Evolutionary conservation across 2,329 filamentous ascomycete genomes (phyloP).

Genomic region (Exophiala sideris): DNA sequence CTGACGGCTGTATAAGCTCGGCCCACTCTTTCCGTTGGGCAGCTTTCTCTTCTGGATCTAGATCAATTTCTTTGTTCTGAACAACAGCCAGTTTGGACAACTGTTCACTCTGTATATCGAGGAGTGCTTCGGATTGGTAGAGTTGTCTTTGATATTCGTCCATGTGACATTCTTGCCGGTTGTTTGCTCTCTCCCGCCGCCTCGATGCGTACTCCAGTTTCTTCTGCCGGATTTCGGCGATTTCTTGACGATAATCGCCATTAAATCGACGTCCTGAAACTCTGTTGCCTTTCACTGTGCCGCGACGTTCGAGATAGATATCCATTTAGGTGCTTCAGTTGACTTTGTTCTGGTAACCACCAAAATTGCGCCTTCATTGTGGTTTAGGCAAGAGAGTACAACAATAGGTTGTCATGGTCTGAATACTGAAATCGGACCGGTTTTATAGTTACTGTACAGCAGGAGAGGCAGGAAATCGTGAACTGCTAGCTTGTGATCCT

Average conservation of each 20-base stretch:
- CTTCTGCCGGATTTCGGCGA: neutral
- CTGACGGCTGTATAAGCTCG: neutral
- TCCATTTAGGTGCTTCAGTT: neutral
- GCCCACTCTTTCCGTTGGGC: neutral
- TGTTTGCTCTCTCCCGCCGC: neutral
- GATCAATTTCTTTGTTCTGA: neutral
- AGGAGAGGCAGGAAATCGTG: neutral
- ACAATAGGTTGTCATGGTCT: neutral
- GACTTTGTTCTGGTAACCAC: neutral
- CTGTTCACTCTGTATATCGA: neutral
- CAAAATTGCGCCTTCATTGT: too few species aligned
- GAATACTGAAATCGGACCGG: neutral
- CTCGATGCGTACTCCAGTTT: neutral
- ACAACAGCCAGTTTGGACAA: neutral
- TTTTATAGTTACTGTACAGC: neutral
- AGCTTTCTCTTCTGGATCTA: neutral
- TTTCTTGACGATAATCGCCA: constrained; percentile 1
- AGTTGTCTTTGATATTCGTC: neutral
- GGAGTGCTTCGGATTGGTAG: neutral
- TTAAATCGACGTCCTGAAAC: neutral
- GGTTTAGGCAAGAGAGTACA: neutral
- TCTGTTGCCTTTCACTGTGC: neutral
- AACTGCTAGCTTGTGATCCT: neutral
- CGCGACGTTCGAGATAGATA: neutral
- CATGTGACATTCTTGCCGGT: neutral